Base-by-base conservation (phyloP, 176 grass and related monocot species). In the Guadua angustifolia region DNA sequence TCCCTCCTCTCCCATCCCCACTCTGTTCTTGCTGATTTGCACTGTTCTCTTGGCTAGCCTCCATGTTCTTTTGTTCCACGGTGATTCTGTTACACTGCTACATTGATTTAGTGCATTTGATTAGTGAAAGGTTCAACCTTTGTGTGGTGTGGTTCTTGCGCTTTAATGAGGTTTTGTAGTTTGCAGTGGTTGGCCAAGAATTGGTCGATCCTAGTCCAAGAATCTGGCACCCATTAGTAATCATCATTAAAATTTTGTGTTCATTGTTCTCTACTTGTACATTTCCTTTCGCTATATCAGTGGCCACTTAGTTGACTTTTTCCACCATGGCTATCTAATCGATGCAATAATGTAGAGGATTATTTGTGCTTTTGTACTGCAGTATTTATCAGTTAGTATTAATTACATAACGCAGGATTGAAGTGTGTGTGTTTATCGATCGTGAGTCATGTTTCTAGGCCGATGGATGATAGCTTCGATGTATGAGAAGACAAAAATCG, bases 281-380 rank as follows among this genome's bases (percentile, higher is more conserved):
- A 6, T n/a, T 75, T 66, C 17, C 22, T 58, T 65, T 9, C 43
- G 19, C 11, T 29, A 25, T 71, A 38, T 73, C 14, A 29, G 39
- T 73, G 64, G 5, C 25, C 9, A 33, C 9, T 79, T 79, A 73
- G 38, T 73, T 84, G 47, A 79, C 49, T 71, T 69, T 81, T 75
- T 80, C 50, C 40, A 61, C 49, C n/a, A n/a, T n/a, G 29, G 9
- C 7, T 72, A 35, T 63, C 57, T 18, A 64, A 38, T 63, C 12
- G 8, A 14, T 44, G 15, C 22, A 70, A 26, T 55, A 63, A 64
- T 77, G 66, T 76, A 15, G 45, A 78, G 7, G 33, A 55, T 44
- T 52, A 64, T n/a, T 67, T 63, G 63, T 52, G 13, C 4, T 63
- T 51, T 36, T 70, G 2, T 24, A 70, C 13, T 63, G 26, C 52